A percentile compares a stretch with the other conserved stretches of the same genome.
phyloP scores from a whole-genome alignment of 495 filamentous ascomycete genomes.

The Aspergillus ostianus region DNA sequence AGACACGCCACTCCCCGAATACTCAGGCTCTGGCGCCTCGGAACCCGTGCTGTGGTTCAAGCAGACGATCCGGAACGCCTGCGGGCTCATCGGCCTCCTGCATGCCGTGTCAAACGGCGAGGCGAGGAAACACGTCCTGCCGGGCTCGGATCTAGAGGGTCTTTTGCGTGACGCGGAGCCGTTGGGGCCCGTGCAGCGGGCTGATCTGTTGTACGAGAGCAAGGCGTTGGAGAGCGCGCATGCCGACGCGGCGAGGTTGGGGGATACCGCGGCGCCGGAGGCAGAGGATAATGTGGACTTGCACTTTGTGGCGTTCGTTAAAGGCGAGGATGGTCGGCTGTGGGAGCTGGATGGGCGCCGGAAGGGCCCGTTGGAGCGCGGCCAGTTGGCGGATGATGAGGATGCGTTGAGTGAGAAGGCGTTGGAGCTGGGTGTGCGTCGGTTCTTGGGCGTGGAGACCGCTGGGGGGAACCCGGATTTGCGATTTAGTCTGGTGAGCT shows the following conservation, averaged over 20 bases:
- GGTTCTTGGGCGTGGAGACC: conserved; percentile 63
- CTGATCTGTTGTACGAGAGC: conserved; percentile 70
- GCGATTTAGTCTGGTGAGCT: conserved; percentile 71
- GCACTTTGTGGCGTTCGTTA: conserved; percentile 87
- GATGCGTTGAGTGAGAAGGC: conserved; percentile 69
- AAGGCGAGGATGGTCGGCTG: conserved; percentile 62
- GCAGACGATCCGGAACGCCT: conserved; percentile 86
- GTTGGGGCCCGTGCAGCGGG: conserved; percentile 52
- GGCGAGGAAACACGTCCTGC: conserved; percentile 40
- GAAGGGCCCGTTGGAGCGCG: conserved; percentile 67
- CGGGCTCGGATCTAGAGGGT: conserved; percentile 45
- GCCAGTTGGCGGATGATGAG: conserved; percentile 52
- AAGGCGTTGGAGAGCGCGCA: conserved; percentile 70
- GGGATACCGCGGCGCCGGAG: conserved; percentile 69
- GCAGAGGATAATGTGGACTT: conserved; percentile 67
- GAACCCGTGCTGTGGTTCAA: conserved; percentile 84
- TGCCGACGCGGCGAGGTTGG: conserved; percentile 63
- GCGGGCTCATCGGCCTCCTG: conserved; percentile 79
- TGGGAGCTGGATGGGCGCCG: conserved; percentile 85
- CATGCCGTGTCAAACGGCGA: conserved; percentile 70
- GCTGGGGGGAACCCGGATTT: conserved; percentile 59
- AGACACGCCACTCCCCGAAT: conserved; percentile 54
- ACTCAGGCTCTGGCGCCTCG: conserved; percentile 46
- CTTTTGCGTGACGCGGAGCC: conserved; percentile 46
- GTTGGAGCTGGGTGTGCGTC: conserved; percentile 54